Percentiles rank a stretch among this genome's conserved stretches.
Conservation (phyloP, 1,139 yeast genomes). For the Suhomyces maxii region DNA sequence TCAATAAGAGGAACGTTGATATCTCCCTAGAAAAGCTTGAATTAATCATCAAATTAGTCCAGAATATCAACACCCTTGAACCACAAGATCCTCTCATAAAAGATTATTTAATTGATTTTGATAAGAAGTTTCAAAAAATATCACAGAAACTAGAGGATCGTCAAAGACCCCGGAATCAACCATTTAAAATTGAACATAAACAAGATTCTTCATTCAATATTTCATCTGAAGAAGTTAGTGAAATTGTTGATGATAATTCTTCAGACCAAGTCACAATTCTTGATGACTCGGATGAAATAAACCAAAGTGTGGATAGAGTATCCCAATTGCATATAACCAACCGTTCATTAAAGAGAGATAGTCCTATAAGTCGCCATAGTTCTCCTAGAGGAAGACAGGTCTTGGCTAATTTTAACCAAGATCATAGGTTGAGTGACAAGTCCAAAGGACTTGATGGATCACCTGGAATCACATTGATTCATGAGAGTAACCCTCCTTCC, state of each 20-base stretch:
- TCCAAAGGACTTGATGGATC: background rate
- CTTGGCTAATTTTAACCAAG: background rate
- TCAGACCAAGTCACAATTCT: background rate
- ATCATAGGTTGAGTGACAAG: background rate
- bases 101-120: conserved; percentile 4
- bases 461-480: background rate
- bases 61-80: conserved; percentile 1
- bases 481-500: background rate
- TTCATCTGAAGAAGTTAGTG: conserved; percentile 3
- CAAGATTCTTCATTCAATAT: conserved; percentile 1
- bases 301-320: conserved; percentile 15
- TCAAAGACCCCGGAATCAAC: conserved; percentile 12
- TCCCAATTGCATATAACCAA: conserved; percentile 13
- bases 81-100: conserved; percentile 4
- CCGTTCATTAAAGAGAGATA: background rate
- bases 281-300: conserved; percentile 12
- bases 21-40: conserved; percentile 4
- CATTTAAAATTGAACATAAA: conserved; percentile 11
- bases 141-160: background rate
- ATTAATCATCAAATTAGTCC: conserved; percentile 1
- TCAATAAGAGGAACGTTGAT: conserved; percentile 10
- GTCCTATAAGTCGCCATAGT: background rate
- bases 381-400: conserved; percentile 3
- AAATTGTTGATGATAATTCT: background rate
- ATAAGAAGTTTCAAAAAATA: conserved; percentile 1